Evolutionary conservation across 768 basidiomycete species (phyloP).

Genomic region (Lyophyllum atratum): DNA sequence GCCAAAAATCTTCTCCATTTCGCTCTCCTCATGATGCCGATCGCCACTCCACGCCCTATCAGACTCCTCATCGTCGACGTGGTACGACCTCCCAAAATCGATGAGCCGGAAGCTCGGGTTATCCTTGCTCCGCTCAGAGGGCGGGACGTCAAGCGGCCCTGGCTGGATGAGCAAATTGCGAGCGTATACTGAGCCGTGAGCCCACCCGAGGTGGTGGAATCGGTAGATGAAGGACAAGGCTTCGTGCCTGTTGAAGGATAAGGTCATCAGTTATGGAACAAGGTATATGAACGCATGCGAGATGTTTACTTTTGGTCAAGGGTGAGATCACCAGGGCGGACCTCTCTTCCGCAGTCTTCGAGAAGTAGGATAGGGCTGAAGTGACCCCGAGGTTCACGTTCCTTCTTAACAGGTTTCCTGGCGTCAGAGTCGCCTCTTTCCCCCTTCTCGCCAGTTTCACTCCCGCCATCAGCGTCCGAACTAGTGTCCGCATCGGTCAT

Average conservation of each 20-base stretch:
- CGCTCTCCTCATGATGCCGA: not conserved
- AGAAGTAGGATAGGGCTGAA: constrained; percentile 44
- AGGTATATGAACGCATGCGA: no score
- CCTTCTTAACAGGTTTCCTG: not conserved
- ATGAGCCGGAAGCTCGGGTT: constrained; percentile 40
- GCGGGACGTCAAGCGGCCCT: constrained; percentile 28
- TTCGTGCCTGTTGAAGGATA: constrained; percentile 31
- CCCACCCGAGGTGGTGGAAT: constrained; percentile 37
- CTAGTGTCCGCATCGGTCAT: not conserved
- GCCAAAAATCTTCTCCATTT: constrained; percentile 4
- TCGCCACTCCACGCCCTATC: not conserved
- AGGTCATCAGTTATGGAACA: not conserved
- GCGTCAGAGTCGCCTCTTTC: not conserved
- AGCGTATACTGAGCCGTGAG: constrained; percentile 35
- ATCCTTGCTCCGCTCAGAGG: constrained; percentile 7
- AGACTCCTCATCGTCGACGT: not conserved
- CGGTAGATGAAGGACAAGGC: constrained; percentile 39
- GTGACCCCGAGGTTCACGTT: constrained; percentile 14
- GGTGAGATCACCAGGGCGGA: constrained; percentile 25
- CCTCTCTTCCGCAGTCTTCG: constrained; percentile 40
- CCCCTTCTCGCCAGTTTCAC: not conserved
- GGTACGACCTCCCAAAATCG: constrained; percentile 35
- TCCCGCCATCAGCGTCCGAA: not conserved
- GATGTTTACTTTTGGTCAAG: constrained; percentile 38
- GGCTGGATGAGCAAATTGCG: constrained; percentile 41